These are phyloP conservation scores for Chytridium lagenaria DNA, from an alignment of 371 early-diverging fungal species.

Conservation along the genomic window DNA sequence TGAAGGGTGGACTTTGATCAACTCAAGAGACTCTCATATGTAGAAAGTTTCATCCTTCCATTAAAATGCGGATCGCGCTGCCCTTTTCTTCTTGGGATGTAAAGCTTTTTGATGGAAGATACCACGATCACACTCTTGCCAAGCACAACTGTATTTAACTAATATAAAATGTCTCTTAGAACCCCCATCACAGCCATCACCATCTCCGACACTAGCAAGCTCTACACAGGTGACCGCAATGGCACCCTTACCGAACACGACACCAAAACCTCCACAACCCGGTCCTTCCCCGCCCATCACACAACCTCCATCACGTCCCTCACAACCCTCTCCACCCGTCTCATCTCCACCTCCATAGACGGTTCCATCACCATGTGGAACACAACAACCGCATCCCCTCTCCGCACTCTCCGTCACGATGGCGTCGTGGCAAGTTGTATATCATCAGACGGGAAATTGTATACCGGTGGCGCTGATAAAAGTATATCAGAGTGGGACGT, in stretches of 20 bases:
- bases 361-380: background rate
- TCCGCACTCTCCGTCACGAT: background rate
- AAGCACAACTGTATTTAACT: too few species aligned
- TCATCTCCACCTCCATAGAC: background rate
- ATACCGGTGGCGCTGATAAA: slow-evolving; percentile 63
- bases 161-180: too few species aligned
- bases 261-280: background rate
- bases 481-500: slow-evolving; percentile 88
- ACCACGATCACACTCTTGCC: too few species aligned
- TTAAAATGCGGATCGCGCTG: too few species aligned
- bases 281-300: background rate
- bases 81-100: too few species aligned
- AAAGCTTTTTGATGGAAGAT: too few species aligned
- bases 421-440: background rate
- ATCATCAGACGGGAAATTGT: background rate
- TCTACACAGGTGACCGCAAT: background rate
- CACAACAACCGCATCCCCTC: background rate
- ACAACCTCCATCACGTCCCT: background rate
- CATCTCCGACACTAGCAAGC: background rate
- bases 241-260: background rate
- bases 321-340: background rate
- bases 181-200: background rate
- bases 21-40: too few species aligned
- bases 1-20: too few species aligned
- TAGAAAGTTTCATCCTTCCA: too few species aligned